These are phyloP conservation scores for Metschnikowia lachancei DNA, from an alignment of 805 yeast species.

Conservation along the genomic window DNA sequence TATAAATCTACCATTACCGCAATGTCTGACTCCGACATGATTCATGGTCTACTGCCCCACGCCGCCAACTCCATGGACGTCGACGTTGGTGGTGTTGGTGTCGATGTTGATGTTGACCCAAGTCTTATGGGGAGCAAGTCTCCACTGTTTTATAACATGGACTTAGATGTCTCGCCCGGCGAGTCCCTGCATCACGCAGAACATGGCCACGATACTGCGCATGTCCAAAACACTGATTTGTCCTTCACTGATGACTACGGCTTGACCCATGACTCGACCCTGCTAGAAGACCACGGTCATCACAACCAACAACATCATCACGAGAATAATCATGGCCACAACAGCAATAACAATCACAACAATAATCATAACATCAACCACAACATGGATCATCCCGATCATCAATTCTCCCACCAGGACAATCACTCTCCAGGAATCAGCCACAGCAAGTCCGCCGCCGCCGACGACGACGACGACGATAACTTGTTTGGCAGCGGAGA, in stretches of 20 bases:
- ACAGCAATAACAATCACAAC: neutral
- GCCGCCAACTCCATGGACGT: neutral
- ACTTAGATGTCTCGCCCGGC: constrained; percentile 10
- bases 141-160: constrained; percentile 15
- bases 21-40: constrained; percentile 20
- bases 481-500: constrained; percentile 9
- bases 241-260: too few species aligned
- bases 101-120: constrained; percentile 7
- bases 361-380: neutral
- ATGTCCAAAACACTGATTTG: too few species aligned
- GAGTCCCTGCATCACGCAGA: neutral
- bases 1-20: neutral
- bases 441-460: neutral
- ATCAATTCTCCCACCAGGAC: neutral
- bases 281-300: too few species aligned
- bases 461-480: constrained; percentile 3
- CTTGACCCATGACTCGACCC: too few species aligned
- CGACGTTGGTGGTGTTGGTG: constrained; percentile 1
- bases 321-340: too few species aligned
- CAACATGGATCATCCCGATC: neutral
- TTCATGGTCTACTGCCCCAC: constrained; percentile 17
- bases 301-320: too few species aligned
- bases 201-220: neutral
- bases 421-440: neutral
- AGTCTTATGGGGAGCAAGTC: constrained; percentile 3